phyloP scores from a whole-genome alignment of 2,329 filamentous ascomycete species.

The Aspergillus sp. region DNA sequence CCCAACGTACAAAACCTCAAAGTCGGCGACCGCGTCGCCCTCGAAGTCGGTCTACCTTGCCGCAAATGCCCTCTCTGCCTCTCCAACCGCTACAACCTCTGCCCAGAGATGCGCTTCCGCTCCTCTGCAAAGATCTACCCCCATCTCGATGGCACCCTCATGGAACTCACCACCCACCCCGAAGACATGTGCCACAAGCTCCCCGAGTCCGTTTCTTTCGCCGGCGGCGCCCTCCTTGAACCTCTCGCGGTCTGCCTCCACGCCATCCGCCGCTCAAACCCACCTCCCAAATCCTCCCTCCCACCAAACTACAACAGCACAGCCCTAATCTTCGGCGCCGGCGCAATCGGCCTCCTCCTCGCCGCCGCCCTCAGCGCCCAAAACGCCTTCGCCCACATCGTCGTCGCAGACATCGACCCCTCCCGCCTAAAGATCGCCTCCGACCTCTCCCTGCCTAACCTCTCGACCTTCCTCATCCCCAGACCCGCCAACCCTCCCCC shows the following conservation, averaged over 20 bases:
- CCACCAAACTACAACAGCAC: conserved; percentile 39
- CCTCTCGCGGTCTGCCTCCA: conserved; percentile 62
- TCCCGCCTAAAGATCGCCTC: conserved; percentile 57
- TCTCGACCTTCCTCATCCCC: conserved; percentile 40
- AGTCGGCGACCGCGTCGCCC: conserved; percentile 79
- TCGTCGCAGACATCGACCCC: conserved; percentile 62
- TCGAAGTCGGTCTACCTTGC: conserved; percentile 89
- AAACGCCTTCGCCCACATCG: conserved; percentile 53
- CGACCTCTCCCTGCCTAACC: conserved; percentile 31
- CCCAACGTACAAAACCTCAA: conserved; percentile 61
- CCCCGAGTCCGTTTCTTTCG: conserved; percentile 52
- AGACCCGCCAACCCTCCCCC: conserved; percentile 30
- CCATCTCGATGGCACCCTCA: conserved; percentile 64
- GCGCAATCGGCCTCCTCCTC: conserved; percentile 60
- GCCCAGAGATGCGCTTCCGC: conserved; percentile 57
- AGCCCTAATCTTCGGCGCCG: conserved; percentile 61
- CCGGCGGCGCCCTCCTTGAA: conserved; percentile 60
- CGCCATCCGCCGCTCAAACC: conserved; percentile 55
- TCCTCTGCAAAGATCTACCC: conserved; percentile 60
- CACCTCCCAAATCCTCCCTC: conserved; percentile 40
- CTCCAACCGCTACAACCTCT: conserved; percentile 61
- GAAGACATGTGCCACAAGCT: conserved; percentile 60
- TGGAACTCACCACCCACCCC: conserved; percentile 62
- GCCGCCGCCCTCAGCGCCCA: conserved; percentile 58
- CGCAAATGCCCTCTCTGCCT: conserved; percentile 58